Evolutionary conservation across 306 rosid species (phyloP).

Genomic region (Cucurbita ficifolia): DNA sequence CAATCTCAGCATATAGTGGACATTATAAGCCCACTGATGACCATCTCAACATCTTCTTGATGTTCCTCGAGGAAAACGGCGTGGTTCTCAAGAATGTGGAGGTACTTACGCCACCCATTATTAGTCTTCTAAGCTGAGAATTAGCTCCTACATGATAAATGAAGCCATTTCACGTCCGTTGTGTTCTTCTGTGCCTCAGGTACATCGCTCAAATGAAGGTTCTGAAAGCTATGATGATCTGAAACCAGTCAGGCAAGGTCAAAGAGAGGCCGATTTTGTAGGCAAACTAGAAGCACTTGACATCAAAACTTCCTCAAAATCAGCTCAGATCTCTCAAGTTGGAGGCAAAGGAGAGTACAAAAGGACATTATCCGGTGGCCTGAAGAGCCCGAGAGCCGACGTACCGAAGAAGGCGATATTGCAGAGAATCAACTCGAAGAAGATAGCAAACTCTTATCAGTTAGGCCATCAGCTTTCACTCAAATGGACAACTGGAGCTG

Average conservation of each 20-base stretch:
- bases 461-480: constrained; percentile 64
- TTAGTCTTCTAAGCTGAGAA: too few species aligned
- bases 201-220: constrained; percentile 46
- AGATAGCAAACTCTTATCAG: constrained; percentile 53
- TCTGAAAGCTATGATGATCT: constrained; percentile 30
- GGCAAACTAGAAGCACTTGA: constrained; percentile 4
- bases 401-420: constrained; percentile 57
- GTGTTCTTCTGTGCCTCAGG: constrained; percentile 18
- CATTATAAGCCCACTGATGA: constrained; percentile 89
- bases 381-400: constrained; percentile 76
- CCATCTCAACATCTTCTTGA: constrained; percentile 40
- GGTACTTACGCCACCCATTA: constrained; percentile 22
- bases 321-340: constrained; percentile 16
- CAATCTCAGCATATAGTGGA: constrained; percentile 87
- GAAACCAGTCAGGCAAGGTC: constrained; percentile 16
- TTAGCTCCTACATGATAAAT: background rate
- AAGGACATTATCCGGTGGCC: constrained; percentile 94
- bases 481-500: constrained; percentile 91
- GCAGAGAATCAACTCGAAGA: constrained; percentile 83
- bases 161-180: background rate
- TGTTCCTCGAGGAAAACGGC: constrained; percentile 54
- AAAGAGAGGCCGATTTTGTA: background rate
- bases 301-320: constrained; percentile 6
- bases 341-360: constrained; percentile 19
- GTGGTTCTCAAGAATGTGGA: constrained; percentile 57